Percentiles rank a stretch among this genome's conserved stretches.
These are phyloP conservation scores for Rhodotorula glutinis DNA, from an alignment of 1,284 basidiomycete species.

Conservation along the genomic window DNA sequence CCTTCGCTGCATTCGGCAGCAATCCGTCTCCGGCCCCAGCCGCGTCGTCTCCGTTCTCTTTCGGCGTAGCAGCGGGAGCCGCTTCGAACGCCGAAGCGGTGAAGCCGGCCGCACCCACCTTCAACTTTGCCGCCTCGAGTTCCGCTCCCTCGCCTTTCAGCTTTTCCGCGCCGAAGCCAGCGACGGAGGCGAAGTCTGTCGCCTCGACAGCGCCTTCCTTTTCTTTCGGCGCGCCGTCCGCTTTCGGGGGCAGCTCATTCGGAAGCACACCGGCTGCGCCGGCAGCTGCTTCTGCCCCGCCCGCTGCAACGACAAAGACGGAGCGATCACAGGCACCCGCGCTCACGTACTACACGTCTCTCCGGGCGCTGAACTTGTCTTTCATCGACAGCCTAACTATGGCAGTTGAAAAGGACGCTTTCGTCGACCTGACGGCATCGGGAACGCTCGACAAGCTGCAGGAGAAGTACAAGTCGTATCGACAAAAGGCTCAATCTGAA, in stretches of 20 bases:
- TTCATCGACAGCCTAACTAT: slow-evolving; percentile 63
- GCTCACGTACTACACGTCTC: slow-evolving; percentile 64
- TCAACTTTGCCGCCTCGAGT: slow-evolving; percentile 19
- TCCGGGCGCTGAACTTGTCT: slow-evolving; percentile 76
- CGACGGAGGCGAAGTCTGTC: slow-evolving; percentile 20
- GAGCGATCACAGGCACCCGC: slow-evolving; percentile 42
- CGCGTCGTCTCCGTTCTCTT: slow-evolving; percentile 11
- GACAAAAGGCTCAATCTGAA: slow-evolving; percentile 58
- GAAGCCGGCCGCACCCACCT: slow-evolving; percentile 14
- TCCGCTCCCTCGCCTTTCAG: slow-evolving; percentile 7
- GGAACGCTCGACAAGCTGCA: slow-evolving; percentile 49
- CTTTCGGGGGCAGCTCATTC: neutral
- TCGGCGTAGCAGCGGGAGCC: neutral
- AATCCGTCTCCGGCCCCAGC: neutral
- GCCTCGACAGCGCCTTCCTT: slow-evolving; percentile 5
- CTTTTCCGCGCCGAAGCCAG: slow-evolving; percentile 16
- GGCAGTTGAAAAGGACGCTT: slow-evolving; percentile 68
- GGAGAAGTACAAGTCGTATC: slow-evolving; percentile 64
- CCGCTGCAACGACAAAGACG: neutral
- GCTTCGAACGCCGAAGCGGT: neutral
- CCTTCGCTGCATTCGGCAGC: slow-evolving; percentile 27
- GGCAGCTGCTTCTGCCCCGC: slow-evolving; percentile 19
- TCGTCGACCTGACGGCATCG: slow-evolving; percentile 60
- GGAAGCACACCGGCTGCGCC: slow-evolving; percentile 30
- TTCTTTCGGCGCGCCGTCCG: slow-evolving; percentile 18